Evolutionary conservation across 1,284 basidiomycete species (phyloP), one percentile per base, ranked within the genome.

Genomic region (Apiotrichum laibachii): DNA sequence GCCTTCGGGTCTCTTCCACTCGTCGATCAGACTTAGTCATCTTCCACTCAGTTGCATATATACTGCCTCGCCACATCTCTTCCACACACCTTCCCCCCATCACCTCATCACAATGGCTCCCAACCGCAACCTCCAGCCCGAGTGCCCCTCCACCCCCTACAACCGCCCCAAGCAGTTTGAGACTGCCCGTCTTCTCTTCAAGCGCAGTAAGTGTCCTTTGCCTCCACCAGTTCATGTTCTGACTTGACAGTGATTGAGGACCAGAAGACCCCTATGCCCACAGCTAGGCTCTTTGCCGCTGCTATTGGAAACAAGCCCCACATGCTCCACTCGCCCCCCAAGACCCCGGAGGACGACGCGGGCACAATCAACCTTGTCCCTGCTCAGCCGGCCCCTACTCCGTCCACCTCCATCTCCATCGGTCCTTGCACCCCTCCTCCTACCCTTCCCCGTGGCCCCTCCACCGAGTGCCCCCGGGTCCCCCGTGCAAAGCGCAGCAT

Each of bases 171-270:
- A 31, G 47, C 34, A 50, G 49, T 50, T 39, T 40, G 49, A 50
- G 21, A 50, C 49, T 50, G 49, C 49, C 22, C 49, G 49, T 21
- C 19, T 15, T n/a, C 49, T 50, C 35, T 50, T 50, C 37, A 34
- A 50, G 49, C 35, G 35, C 5, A 50, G 49, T 50, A 21, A 22
- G 49, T 50, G 19, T 35, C 19, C 19, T 6, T 15, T 9, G 33
- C 16, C 11, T 50, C 12, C n/a, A 40, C 26, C 13, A 18, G 13
- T 8, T 35, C 9, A 34, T 40, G 8, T 5, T 5, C 49, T 50
- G 37, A 50, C 35, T 12, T 5, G 1, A 16, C 21, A 50, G 49
- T 50, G 49, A 10, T 37, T n/a, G 19, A 50, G 16, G 49, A 50
- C 12, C 19, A 37, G 15, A 49, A 5, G 19, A 40, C 49, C 21